phyloP scores from a whole-genome alignment of 495 filamentous ascomycete species.

The Massariosphaeria phaeospora region DNA sequence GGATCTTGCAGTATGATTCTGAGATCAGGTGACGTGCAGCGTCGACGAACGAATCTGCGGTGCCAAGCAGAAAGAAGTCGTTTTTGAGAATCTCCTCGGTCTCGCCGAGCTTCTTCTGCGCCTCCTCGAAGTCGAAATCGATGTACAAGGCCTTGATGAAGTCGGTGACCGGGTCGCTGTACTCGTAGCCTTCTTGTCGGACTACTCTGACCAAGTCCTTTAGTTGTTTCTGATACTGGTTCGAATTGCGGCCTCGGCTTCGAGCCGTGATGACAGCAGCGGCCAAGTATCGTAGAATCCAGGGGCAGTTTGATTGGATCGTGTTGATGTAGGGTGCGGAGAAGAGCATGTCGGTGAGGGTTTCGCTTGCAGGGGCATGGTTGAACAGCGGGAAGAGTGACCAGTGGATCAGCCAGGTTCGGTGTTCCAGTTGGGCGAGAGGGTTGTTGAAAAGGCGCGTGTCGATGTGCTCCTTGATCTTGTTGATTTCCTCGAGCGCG shows the following conservation, averaged over 20 bases:
- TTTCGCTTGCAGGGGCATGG: conserved; percentile 84
- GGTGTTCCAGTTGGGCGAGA: conserved; percentile 85
- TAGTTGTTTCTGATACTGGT: conserved; percentile 91
- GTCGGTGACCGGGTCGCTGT: conserved; percentile 89
- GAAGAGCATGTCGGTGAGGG: conserved; percentile 92
- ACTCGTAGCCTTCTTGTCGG: conserved; percentile 95
- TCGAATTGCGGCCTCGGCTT: conserved; percentile 71
- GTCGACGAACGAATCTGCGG: conserved; percentile 88
- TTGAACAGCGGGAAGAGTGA: conserved; percentile 98
- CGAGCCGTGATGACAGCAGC: conserved; percentile 96
- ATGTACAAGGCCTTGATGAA: conserved; percentile 95
- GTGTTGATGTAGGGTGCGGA: conserved; percentile 95
- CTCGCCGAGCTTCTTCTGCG: conserved; percentile 82
- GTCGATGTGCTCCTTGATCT: conserved; percentile 90
- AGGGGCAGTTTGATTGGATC: conserved; percentile 95
- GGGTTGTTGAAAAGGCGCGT: conserved; percentile 88
- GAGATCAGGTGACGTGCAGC: conserved; percentile 92
- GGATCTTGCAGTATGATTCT: conserved; percentile 99
- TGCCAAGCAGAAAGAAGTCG: conserved; percentile 89
- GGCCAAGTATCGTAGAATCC: conserved; percentile 91
- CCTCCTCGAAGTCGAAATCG: conserved; percentile 98
- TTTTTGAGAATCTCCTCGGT: conserved; percentile 86
- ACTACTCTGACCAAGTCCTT: conserved; percentile 94
- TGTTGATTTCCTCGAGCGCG: conserved; percentile 91
- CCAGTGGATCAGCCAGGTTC: conserved; percentile 98